Percentiles rank a stretch among this genome's conserved stretches.
These are phyloP conservation scores for Geranomyces variabilis DNA, from an alignment of 192 early-diverging fungal species.

Conservation along the genomic window DNA sequence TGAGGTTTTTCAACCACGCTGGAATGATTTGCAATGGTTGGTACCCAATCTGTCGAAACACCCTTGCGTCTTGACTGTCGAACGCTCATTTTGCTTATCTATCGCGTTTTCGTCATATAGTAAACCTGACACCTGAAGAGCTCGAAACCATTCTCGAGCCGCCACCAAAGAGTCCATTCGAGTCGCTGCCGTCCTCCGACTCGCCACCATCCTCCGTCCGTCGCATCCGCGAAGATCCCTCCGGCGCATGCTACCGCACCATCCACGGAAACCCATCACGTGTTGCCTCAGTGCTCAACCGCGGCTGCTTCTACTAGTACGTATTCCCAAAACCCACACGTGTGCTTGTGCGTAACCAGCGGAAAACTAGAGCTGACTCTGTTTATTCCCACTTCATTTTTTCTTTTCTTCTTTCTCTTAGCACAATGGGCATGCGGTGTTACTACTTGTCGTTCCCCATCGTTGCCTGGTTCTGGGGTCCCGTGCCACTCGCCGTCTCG, in stretches of 20 bases:
- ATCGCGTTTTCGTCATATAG: no score
- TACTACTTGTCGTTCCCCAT: conserved; percentile 42
- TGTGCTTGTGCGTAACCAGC: background rate
- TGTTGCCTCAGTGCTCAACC: conserved; percentile 44
- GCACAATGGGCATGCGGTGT: conserved; percentile 38
- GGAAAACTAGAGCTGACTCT: background rate
- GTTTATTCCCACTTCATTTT: background rate
- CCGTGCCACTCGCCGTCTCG: conserved; percentile 31
- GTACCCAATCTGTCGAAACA: background rate
- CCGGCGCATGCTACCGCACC: conserved; percentile 16
- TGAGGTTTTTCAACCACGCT: conserved; percentile 52
- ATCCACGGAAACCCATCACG: conserved; percentile 22
- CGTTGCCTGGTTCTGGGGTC: conserved; percentile 44
- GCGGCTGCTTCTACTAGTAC: conserved; percentile 37
- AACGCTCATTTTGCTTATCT: no score
- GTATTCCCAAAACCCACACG: background rate
- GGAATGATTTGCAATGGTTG: conserved; percentile 44
- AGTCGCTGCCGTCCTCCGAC: background rate
- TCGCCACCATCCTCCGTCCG: background rate
- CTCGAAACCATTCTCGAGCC: conserved; percentile 22
- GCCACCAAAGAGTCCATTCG: background rate
- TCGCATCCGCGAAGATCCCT: background rate
- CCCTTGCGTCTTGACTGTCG: background rate
- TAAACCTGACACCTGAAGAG: conserved; percentile 18
- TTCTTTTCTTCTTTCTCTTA: conserved; percentile 1